Evolutionary conservation across 257 asterid genomes (phyloP).

Genomic region (Penstemon eatonii): DNA sequence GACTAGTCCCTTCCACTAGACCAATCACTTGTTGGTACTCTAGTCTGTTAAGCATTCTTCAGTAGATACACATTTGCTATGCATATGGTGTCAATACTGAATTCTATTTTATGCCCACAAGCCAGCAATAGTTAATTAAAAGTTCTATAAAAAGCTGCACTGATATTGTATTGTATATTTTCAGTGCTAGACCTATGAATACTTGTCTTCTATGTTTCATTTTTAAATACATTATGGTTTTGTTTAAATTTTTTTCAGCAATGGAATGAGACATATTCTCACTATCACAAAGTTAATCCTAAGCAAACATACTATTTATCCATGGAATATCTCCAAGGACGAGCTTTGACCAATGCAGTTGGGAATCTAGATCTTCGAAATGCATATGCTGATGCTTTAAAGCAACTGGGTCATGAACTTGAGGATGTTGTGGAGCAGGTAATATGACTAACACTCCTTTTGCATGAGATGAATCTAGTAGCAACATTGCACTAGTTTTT

Average conservation of each 20-base stretch:
- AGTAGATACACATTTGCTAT: conserved; percentile 5
- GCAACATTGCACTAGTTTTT: conserved; percentile 1
- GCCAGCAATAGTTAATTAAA: neutral
- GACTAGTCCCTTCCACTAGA: no score
- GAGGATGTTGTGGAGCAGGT: conserved; percentile 96
- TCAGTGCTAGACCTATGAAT: conserved; percentile 9
- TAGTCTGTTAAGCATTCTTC: neutral
- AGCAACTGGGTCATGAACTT: conserved; percentile 80
- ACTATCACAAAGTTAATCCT: conserved; percentile 83
- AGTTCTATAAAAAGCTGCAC: neutral
- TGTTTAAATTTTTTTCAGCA: conserved; percentile 50
- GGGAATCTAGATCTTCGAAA: conserved; percentile 84
- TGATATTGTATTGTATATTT: conserved; percentile 18
- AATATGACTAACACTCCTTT: conserved; percentile 26
- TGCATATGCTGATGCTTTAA: conserved; percentile 86
- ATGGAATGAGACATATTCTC: conserved; percentile 95
- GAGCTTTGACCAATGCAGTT: conserved; percentile 94
- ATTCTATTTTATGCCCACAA: neutral
- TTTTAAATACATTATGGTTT: conserved; percentile 20
- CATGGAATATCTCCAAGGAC: conserved; percentile 99
- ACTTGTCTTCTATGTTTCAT: conserved; percentile 9
- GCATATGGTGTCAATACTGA: neutral
- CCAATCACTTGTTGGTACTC: neutral
- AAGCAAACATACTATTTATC: conserved; percentile 98
- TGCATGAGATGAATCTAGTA: conserved; percentile 13